A percentile compares a stretch with the other conserved stretches of the same genome.
Evolutionary conservation across 331 rosid genomes (phyloP).

Genomic region (Rosa hybrid): DNA sequence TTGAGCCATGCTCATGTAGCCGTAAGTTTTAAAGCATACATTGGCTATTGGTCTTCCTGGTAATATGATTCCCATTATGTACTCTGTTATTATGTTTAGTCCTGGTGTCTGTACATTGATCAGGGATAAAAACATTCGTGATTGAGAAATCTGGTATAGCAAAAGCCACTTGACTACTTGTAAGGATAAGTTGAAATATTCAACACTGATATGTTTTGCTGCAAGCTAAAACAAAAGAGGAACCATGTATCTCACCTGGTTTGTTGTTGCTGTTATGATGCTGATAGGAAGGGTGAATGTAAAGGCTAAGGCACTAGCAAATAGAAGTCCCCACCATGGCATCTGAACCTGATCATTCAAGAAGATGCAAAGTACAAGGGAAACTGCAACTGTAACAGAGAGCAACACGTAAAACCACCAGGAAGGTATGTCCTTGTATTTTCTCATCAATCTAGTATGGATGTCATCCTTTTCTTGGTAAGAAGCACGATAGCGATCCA

Average conservation of each 20-base stretch:
- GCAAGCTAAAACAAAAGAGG: neutral
- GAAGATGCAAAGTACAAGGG: constrained; percentile 65
- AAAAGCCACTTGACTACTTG: too few species aligned
- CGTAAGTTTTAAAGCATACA: constrained; percentile 85
- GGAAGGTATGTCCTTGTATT: constrained; percentile 82
- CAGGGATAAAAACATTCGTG: neutral
- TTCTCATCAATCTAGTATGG: constrained; percentile 83
- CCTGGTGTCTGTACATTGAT: constrained; percentile 63
- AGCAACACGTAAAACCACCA: constrained; percentile 79
- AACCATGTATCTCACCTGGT: constrained; percentile 56
- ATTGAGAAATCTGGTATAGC: neutral
- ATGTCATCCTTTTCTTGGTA: constrained; percentile 63
- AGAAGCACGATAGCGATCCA: constrained; percentile 63
- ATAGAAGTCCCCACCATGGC: constrained; percentile 96
- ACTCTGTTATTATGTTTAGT: constrained; percentile 75
- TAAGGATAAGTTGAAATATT: neutral
- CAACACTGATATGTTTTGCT: neutral
- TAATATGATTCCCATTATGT: constrained; percentile 68
- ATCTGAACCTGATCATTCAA: constrained; percentile 75
- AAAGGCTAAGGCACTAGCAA: constrained; percentile 73
- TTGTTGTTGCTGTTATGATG: constrained; percentile 93
- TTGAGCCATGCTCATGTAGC: constrained; percentile 71
- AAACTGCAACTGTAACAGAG: constrained; percentile 43
- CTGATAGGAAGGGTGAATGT: constrained; percentile 86
- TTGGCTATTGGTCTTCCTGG: constrained; percentile 87